Conservation (phyloP, 2,329 filamentous ascomycete genomes). For the Exophiala aquamarina region DNA sequence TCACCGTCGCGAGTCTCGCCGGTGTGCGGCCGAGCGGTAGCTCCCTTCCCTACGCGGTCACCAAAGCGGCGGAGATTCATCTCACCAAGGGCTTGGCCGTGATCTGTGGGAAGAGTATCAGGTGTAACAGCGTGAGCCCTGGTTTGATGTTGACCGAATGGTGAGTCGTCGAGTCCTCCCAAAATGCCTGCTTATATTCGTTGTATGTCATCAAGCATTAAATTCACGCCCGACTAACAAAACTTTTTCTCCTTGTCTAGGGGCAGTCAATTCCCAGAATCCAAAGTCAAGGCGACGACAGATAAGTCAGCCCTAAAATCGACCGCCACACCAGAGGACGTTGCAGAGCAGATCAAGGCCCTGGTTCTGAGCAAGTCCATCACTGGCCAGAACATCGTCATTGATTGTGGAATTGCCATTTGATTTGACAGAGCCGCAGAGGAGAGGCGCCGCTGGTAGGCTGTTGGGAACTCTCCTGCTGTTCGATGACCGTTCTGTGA, state of each 20-base stretch:
- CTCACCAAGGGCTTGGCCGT: constrained; percentile 64
- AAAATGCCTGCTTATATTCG: no score
- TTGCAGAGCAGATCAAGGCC: constrained; percentile 28
- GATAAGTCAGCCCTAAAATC: constrained; percentile 25
- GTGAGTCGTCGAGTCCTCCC: constrained; percentile 35
- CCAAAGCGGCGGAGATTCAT: constrained; percentile 72
- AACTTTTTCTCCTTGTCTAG: constrained; percentile 7
- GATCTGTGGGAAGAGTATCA: constrained; percentile 61
- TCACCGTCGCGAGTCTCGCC: constrained; percentile 64
- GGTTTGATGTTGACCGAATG: constrained; percentile 68
- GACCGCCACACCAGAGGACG: constrained; percentile 30
- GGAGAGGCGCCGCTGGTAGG: no score
- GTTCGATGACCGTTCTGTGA: no score
- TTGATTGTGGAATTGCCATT: constrained; percentile 30
- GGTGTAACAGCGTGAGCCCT: constrained; percentile 65
- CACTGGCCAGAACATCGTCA: constrained; percentile 29
- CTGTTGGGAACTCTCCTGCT: no score
- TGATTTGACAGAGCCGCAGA: no score
- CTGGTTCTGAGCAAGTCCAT: constrained; percentile 27
- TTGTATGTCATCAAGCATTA: no score
- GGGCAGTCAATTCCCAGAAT: constrained; percentile 27
- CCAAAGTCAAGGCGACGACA: constrained; percentile 27
- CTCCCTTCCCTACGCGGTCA: constrained; percentile 69
- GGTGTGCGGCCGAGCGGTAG: constrained; percentile 65
- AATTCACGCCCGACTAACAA: no score